Evolutionary conservation across 179 eudicot species (phyloP).

Genomic region (Actinidia polygama): DNA sequence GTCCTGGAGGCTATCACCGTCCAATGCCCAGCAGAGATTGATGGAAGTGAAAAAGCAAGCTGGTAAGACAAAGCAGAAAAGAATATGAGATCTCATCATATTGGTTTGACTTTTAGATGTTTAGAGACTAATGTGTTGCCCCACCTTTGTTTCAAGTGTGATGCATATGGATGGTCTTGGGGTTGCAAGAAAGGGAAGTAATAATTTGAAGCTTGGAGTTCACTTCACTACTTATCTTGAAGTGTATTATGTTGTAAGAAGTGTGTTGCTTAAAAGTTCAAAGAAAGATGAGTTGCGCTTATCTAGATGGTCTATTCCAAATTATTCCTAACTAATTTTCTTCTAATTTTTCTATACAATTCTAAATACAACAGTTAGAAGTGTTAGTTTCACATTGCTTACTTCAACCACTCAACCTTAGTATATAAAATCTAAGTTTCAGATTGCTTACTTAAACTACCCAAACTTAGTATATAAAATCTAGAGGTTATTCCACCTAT

Average conservation of each 20-base stretch:
- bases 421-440: no score
- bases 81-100: conserved; percentile 27
- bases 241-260: conserved; percentile 56
- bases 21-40: conserved; percentile 39
- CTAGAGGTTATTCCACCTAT: no score
- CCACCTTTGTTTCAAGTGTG: background rate
- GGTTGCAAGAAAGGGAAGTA: conserved; percentile 30
- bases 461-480: no score
- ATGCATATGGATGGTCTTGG: conserved; percentile 9
- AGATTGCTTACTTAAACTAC: no score
- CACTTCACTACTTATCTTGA: conserved; percentile 47
- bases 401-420: no score
- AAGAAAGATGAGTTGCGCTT: conserved; percentile 13
- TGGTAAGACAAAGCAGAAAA: conserved; percentile 20
- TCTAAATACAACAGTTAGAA: no score
- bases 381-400: no score
- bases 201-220: conserved; percentile 53
- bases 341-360: background rate
- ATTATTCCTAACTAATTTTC: background rate
- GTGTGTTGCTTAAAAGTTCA: conserved; percentile 5
- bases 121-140: background rate
- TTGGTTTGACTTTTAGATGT: background rate
- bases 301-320: background rate
- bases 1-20: conserved; percentile 67
- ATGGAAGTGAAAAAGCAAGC: conserved; percentile 9